Evolutionary conservation across 441 rosid genomes (phyloP).

Genomic region (Pelargonium fulgidum): DNA sequence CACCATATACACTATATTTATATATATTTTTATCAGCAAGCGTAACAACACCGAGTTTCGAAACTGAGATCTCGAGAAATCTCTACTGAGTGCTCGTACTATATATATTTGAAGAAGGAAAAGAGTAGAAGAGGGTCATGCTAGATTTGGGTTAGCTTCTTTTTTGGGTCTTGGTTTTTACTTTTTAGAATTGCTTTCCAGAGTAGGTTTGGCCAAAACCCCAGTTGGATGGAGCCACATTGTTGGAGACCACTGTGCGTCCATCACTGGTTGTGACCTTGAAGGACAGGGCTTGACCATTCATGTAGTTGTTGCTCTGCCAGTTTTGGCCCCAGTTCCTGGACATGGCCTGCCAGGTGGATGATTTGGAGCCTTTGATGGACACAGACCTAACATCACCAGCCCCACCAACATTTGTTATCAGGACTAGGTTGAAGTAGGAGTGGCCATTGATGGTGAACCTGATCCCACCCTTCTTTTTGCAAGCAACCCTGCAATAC

Average conservation of each 20-base stretch:
- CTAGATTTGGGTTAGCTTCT: too few relatives aligned
- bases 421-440: slow-evolving; percentile 61
- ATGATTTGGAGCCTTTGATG: slow-evolving; percentile 25
- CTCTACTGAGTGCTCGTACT: too few relatives aligned
- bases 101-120: too few relatives aligned
- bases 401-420: slow-evolving; percentile 68
- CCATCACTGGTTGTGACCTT: slow-evolving; percentile 65
- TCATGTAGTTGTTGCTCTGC: slow-evolving; percentile 61
- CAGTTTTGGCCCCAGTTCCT: slow-evolving; percentile 80
- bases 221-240: slow-evolving; percentile 51
- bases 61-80: too few relatives aligned
- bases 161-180: too few relatives aligned
- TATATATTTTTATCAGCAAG: too few relatives aligned
- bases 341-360: slow-evolving; percentile 66
- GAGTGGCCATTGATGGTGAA: slow-evolving; percentile 70
- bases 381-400: slow-evolving; percentile 22
- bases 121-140: too few relatives aligned
- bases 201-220: slow-evolving; percentile 70
- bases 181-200: slow-evolving; percentile 24
- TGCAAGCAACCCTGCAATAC: slow-evolving; percentile 25
- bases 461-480: slow-evolving; percentile 59
- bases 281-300: slow-evolving; percentile 66
- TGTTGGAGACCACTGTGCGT: slow-evolving; percentile 40
- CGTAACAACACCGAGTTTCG: too few relatives aligned
- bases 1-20: too few relatives aligned